Percentiles rank a stretch among this genome's conserved stretches.
Conservation (phyloP, 768 basidiomycete species). For the Boletus fagicola region DNA sequence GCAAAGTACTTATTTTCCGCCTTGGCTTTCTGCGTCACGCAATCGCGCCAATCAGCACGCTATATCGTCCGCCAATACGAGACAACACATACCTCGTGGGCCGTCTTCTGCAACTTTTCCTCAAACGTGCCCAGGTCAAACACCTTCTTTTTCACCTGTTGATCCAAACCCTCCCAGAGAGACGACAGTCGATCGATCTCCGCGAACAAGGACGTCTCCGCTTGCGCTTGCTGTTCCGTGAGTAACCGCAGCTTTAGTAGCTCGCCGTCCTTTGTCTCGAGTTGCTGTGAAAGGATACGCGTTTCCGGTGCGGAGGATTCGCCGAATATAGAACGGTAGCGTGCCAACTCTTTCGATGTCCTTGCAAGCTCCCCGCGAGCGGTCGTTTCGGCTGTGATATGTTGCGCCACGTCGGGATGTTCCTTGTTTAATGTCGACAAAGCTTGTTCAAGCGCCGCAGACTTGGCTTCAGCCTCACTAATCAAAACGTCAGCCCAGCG, state of each 20-base stretch:
- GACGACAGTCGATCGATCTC: constrained; percentile 85
- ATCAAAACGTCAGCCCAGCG: constrained; percentile 15
- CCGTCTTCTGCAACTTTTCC: constrained; percentile 61
- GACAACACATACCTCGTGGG: constrained; percentile 59
- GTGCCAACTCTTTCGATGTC: constrained; percentile 48
- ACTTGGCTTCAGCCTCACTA: constrained; percentile 55
- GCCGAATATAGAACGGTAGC: constrained; percentile 66
- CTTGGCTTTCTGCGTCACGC: constrained; percentile 75
- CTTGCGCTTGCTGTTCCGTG: constrained; percentile 60
- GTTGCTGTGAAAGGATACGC: constrained; percentile 46
- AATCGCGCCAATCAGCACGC: background rate
- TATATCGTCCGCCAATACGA: background rate
- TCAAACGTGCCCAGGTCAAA: constrained; percentile 77
- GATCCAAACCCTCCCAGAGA: constrained; percentile 83
- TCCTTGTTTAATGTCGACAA: constrained; percentile 44
- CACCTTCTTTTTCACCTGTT: constrained; percentile 79
- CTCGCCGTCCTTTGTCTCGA: constrained; percentile 70
- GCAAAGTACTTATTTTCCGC: constrained; percentile 93
- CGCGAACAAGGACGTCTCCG: constrained; percentile 72
- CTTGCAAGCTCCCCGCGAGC: constrained; percentile 48
- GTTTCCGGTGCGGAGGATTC: constrained; percentile 52
- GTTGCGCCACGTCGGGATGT: constrained; percentile 52
- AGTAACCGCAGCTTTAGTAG: constrained; percentile 59
- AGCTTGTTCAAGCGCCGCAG: constrained; percentile 50
- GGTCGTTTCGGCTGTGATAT: constrained; percentile 50